phyloP scores from a whole-genome alignment of 2,329 filamentous ascomycete genomes.

The Huntiella abstrusa region DNA sequence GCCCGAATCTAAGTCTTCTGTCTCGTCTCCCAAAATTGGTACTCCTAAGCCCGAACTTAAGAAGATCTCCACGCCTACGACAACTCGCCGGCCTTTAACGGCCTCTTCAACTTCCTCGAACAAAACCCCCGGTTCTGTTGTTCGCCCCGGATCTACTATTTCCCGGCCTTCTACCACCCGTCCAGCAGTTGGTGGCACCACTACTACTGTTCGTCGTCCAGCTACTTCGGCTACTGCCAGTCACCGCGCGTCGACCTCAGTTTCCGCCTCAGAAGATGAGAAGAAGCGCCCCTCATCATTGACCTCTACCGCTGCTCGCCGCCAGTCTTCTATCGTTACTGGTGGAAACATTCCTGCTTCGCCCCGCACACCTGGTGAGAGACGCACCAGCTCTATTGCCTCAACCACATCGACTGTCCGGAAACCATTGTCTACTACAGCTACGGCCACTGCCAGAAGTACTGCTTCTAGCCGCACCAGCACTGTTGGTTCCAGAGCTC shows the following conservation, averaged over 20 bases:
- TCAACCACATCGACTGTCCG: slow-evolving; percentile 17
- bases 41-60: slow-evolving; percentile 18
- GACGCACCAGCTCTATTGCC: slow-evolving; percentile 19
- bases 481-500: slow-evolving; percentile 16
- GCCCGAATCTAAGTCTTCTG: slow-evolving; percentile 17
- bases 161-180: slow-evolving; percentile 29
- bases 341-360: slow-evolving; percentile 15
- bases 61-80: slow-evolving; percentile 18
- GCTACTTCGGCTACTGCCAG: slow-evolving; percentile 21
- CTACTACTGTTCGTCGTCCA: slow-evolving; percentile 18
- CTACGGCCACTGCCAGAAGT: not conserved
- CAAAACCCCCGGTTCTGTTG: slow-evolving; percentile 16
- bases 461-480: slow-evolving; percentile 7
- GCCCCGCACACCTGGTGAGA: slow-evolving; percentile 17
- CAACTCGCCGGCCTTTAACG: slow-evolving; percentile 19
- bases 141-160: slow-evolving; percentile 23
- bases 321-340: slow-evolving; percentile 17
- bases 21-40: slow-evolving; percentile 12
- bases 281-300: slow-evolving; percentile 19
- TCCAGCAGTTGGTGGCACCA: slow-evolving; percentile 19
- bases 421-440: slow-evolving; percentile 8
- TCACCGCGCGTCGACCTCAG: slow-evolving; percentile 28
- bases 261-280: slow-evolving; percentile 32
- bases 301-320: slow-evolving; percentile 17
- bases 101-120: slow-evolving; percentile 14